A percentile compares a stretch with the other conserved stretches of the same genome.
Evolutionary conservation across 2,329 filamentous ascomycete species (phyloP).

Genomic region (Fusarium burgessii): DNA sequence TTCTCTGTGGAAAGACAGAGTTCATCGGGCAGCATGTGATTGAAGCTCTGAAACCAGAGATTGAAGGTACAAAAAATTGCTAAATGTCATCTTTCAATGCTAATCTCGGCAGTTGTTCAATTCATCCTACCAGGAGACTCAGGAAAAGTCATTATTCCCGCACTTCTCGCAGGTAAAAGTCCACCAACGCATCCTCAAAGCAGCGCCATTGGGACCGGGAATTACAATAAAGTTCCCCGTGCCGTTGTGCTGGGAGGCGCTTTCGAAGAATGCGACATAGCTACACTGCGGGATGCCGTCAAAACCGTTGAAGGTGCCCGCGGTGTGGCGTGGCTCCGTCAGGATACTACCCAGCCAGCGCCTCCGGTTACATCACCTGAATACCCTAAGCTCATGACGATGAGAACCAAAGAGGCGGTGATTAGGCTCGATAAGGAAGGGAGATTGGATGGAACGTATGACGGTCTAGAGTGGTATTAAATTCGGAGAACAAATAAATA

Average conservation of each 20-base stretch:
- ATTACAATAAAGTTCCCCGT: not conserved
- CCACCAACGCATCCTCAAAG: slow-evolving; percentile 4
- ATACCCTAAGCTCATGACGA: slow-evolving; percentile 23
- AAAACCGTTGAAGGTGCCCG: not conserved
- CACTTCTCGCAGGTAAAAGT: not conserved
- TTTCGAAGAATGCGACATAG: slow-evolving; percentile 22
- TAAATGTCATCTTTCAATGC: fast-evolving
- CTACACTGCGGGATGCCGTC: not conserved
- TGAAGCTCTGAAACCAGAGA: slow-evolving; percentile 25
- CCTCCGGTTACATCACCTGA: slow-evolving; percentile 26
- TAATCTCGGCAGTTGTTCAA: slow-evolving; percentile 13
- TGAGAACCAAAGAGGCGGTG: slow-evolving; percentile 28
- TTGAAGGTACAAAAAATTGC: slow-evolving; percentile 7
- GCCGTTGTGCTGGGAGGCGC: slow-evolving; percentile 22
- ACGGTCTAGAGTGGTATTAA: slow-evolving; percentile 32
- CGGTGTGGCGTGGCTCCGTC: slow-evolving; percentile 21
- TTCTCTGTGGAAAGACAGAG: slow-evolving; percentile 34
- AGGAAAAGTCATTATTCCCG: slow-evolving; percentile 18
- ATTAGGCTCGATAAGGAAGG: slow-evolving; percentile 1
- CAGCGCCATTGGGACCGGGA: slow-evolving; percentile 18
- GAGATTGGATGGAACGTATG: slow-evolving; percentile 16
- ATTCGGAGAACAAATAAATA: not conserved
- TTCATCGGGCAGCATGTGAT: slow-evolving; percentile 15
- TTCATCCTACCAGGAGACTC: slow-evolving; percentile 29
- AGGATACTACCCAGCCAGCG: slow-evolving; percentile 10